Evolutionary conservation across 148 eudicot species (phyloP), one percentile per base, ranked within the genome.

Genomic region (Limonium bicolor): DNA sequence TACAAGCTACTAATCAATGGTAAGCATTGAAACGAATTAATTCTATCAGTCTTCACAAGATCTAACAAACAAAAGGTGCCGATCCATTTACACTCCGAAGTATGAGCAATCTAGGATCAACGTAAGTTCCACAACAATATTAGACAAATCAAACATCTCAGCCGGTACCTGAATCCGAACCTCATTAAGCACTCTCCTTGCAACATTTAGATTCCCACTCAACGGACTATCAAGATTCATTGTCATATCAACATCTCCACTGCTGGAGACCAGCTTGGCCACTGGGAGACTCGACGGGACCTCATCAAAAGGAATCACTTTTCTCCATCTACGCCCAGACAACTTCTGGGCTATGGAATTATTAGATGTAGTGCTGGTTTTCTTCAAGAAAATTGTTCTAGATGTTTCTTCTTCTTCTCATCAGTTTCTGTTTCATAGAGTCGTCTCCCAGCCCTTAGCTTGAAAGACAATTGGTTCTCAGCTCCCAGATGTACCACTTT

Each of bases 221-320:
- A 80, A 55, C 2, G 82, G 77, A 50, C 65, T 76, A 20, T 56
- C 54, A 12, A 90, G 59, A 50, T 54, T 63, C 76, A 90, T 71
- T 1, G 65, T 28, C 30, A 78, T 12, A 36, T 85, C 88, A 20
- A 73, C 59, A 17, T 90, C 88, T 8, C 44, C 38, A n/a, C n/a
- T n/a, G n/a, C n/a, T n/a, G 2, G 84, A 61, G 14, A 55, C 46
- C 7, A 90, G 76, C 62, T 80, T 90, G 3, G 73, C 77, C 20
- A 90, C 88, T 1, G 88, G 88, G 30, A 90, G 85, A 52, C 95
- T 90, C 2, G 95, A 81, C 13, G 95, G 99, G 27, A 90, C 61
- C 54, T 90, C 85, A 35, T 64, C 67, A 2, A 78, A 61, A 0
- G 93, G 95, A 48, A 85, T 51, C 10, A 61, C 83, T 48, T 84